These are phyloP conservation scores for Pythium guiyangense DNA, from an alignment of 352 stramenopile genomes.

Conservation along the genomic window DNA sequence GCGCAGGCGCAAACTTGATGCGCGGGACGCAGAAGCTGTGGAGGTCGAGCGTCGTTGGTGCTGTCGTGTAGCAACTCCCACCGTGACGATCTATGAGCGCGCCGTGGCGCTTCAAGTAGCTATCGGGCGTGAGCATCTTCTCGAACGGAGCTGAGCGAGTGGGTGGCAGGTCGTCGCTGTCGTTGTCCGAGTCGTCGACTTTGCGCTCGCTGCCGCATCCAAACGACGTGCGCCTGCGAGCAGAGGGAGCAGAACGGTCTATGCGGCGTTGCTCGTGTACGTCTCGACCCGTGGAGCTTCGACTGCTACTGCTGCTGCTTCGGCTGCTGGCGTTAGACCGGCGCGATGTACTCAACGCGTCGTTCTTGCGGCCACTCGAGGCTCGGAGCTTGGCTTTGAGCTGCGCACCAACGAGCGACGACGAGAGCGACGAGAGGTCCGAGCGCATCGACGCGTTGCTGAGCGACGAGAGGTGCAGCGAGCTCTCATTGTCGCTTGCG, in stretches of 20 bases:
- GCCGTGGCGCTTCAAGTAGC: slow-evolving; percentile 40
- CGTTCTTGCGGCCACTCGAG: neutral
- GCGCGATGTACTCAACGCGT: neutral
- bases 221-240: neutral
- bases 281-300: neutral
- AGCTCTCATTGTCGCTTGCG: slow-evolving; percentile 31
- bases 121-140: slow-evolving; percentile 37
- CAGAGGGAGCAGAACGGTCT: neutral
- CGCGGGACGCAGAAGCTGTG: slow-evolving; percentile 75
- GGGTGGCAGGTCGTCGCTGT: slow-evolving; percentile 9
- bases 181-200: slow-evolving; percentile 1
- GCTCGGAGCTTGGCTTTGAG: slow-evolving; percentile 4
- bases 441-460: slow-evolving; percentile 36
- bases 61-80: slow-evolving; percentile 41
- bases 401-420: slow-evolving; percentile 32
- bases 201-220: neutral
- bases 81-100: slow-evolving; percentile 45
- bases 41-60: slow-evolving; percentile 30
- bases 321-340: neutral
- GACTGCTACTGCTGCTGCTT: neutral
- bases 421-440: slow-evolving; percentile 63
- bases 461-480: slow-evolving; percentile 59
- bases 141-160: slow-evolving; percentile 8
- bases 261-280: neutral
- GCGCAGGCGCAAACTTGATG: slow-evolving; percentile 56